phyloP scores from a whole-genome alignment of 2,329 filamentous ascomycete genomes.

The Cyphellophora attinorum region DNA sequence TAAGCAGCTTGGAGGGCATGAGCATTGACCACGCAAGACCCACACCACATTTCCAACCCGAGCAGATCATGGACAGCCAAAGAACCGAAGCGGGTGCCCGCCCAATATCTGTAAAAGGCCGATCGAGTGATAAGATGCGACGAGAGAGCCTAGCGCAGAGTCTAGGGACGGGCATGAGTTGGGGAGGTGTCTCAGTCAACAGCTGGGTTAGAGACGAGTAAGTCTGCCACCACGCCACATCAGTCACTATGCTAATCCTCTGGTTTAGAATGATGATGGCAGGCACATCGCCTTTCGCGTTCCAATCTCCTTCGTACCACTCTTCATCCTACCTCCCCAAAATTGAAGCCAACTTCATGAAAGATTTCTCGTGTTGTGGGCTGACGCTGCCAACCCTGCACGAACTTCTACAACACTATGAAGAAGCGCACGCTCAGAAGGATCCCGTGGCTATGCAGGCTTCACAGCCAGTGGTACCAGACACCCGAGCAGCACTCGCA shows the following conservation, averaged over 20 bases:
- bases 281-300: conserved; percentile 84
- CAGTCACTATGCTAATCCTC: no score
- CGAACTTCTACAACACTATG: conserved; percentile 91
- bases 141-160: conserved; percentile 53
- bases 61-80: conserved; percentile 12
- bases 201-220: conserved; percentile 98
- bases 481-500: conserved; percentile 41
- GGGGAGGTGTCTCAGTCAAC: conserved; percentile 90
- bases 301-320: conserved; percentile 77
- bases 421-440: conserved; percentile 80
- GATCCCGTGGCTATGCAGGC: conserved; percentile 42
- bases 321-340: conserved; percentile 95
- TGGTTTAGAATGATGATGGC: conserved; percentile 76
- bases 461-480: conserved; percentile 32
- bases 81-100: conserved; percentile 36
- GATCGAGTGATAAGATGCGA: conserved; percentile 37
- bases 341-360: conserved; percentile 95
- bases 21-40: conserved; percentile 11
- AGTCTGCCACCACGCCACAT: no score
- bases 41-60: conserved; percentile 20
- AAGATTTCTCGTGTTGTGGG: conserved; percentile 92
- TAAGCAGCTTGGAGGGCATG: conserved; percentile 14
- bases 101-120: conserved; percentile 48
- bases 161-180: conserved; percentile 76
- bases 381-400: conserved; percentile 83